Evolutionary conservation across 164 flowering plant genomes (phyloP), one percentile per base, ranked within the genome.

Genomic region (Pachysandra terminalis): DNA sequence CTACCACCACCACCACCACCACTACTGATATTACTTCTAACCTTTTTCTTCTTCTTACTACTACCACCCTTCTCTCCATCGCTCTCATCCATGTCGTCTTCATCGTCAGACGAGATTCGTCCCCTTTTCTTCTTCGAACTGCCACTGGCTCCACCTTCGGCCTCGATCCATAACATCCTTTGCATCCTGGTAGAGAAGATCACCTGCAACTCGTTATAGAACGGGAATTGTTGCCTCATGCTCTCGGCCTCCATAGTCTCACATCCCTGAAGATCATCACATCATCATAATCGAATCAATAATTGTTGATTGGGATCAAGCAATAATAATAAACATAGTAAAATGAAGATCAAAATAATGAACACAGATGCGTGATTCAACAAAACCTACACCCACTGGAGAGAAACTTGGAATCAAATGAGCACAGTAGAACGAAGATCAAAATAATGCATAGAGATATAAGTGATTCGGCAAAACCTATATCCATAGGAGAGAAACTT

Each of bases 241-340:
- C 72, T 67, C 48, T 93, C 97, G 0, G 82, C 70, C 70, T 90
- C 98, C 86, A 90, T 84, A 0, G 93, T 84, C 65, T 91, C 98
- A 60, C 89, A 85, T 32, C 94, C 97, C 98, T 93, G 72, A 40
- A 25, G 12, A 9, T 27, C 14, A 63, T 55, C 1, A 16, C 51
- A 6, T 51, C 17, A 57, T 22, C 13, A 22, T 9, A 56, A 22
- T 5, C 26, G 37, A 25, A 56, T 56, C 58, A 17, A 9, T n/a
- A n/a, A n/a, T n/a, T n/a, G n/a, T n/a, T n/a, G n/a, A n/a, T n/a
- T n/a, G n/a, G n/a, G n/a, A n/a, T n/a, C n/a, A n/a, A n/a, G n/a
- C n/a, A n/a, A n/a, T n/a, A n/a, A n/a, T n/a, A n/a, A n/a, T n/a
- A n/a, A n/a, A n/a, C n/a, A n/a, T n/a, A n/a, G n/a, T n/a, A n/a